phyloP scores from a whole-genome alignment of 2,329 filamentous ascomycete species.

The Dryadomyces sulphureus region DNA sequence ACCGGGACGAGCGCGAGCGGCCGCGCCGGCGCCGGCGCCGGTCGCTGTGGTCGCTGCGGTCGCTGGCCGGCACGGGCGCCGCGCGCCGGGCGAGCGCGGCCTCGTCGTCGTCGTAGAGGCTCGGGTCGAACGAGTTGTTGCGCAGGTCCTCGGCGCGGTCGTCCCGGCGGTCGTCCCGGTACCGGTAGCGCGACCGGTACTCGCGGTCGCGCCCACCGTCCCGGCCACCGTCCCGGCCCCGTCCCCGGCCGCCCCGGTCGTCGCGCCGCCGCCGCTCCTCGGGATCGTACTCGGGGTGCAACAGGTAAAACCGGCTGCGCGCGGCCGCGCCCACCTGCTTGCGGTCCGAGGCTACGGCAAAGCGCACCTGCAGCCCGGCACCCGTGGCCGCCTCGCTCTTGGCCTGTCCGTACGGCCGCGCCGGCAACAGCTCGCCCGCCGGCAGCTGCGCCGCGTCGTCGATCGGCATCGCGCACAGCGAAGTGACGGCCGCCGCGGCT shows the following conservation, averaged over 20 bases:
- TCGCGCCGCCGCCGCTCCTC: slow-evolving; percentile 46
- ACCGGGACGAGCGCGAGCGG: slow-evolving; percentile 1
- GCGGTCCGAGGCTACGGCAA: slow-evolving; percentile 60
- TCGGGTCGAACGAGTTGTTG: slow-evolving; percentile 46
- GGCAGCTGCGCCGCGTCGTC: slow-evolving; percentile 40
- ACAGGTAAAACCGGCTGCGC: slow-evolving; percentile 79
- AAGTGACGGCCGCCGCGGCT: slow-evolving; percentile 38
- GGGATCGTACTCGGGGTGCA: slow-evolving; percentile 80
- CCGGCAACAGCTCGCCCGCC: slow-evolving; percentile 48
- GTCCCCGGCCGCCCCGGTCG: slow-evolving; percentile 40
- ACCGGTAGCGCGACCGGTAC: slow-evolving; percentile 9
- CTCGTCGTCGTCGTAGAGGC: slow-evolving; percentile 45
- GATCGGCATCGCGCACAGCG: slow-evolving; percentile 36
- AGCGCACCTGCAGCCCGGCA: slow-evolving; percentile 55
- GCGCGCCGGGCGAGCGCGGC: slow-evolving; percentile 19
- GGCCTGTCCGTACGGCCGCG: slow-evolving; percentile 56
- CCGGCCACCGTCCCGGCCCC: slow-evolving; percentile 15
- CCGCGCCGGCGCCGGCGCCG: slow-evolving; percentile 12
- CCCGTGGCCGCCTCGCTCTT: too few relatives aligned
- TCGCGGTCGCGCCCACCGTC: slow-evolving; percentile 7
- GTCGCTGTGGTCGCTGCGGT: too few relatives aligned
- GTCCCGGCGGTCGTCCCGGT: slow-evolving; percentile 26
- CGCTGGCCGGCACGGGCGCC: slow-evolving; percentile 7
- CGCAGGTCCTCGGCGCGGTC: slow-evolving; percentile 34
- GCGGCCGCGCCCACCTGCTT: slow-evolving; percentile 68